phyloP scores from a whole-genome alignment of 306 rosid genomes.

The Pyrus bretschneideri region DNA sequence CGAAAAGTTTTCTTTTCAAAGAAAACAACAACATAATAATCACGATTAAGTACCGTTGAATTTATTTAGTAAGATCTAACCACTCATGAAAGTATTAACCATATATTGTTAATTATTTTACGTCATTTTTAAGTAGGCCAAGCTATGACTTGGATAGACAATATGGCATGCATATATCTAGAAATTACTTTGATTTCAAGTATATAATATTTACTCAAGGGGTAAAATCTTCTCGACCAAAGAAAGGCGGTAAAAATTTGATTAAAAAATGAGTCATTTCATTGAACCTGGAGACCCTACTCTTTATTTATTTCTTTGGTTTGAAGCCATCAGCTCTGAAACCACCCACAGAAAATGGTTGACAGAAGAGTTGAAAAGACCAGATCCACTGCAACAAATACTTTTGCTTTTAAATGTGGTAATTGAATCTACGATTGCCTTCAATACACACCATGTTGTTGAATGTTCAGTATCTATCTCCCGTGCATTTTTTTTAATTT shows the following conservation, averaged over 20 bases:
- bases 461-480: background rate
- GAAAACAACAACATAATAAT: too few relatives aligned
- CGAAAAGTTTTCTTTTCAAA: too few relatives aligned
- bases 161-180: background rate
- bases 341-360: background rate
- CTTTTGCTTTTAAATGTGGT: background rate
- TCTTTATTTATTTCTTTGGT: background rate
- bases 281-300: background rate
- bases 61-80: too few relatives aligned
- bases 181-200: background rate
- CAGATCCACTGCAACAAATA: conserved; percentile 7
- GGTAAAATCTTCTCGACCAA: background rate
- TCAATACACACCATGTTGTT: background rate
- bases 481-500: background rate
- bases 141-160: too few relatives aligned
- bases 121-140: too few relatives aligned
- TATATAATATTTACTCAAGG: background rate
- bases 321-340: background rate
- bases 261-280: background rate
- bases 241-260: background rate
- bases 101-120: too few relatives aligned
- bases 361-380: background rate
- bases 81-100: too few relatives aligned
- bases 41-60: too few relatives aligned
- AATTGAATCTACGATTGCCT: conserved; percentile 2